phyloP scores from a whole-genome alignment of 163 green algal species.

The Scenedesmus sp. region DNA sequence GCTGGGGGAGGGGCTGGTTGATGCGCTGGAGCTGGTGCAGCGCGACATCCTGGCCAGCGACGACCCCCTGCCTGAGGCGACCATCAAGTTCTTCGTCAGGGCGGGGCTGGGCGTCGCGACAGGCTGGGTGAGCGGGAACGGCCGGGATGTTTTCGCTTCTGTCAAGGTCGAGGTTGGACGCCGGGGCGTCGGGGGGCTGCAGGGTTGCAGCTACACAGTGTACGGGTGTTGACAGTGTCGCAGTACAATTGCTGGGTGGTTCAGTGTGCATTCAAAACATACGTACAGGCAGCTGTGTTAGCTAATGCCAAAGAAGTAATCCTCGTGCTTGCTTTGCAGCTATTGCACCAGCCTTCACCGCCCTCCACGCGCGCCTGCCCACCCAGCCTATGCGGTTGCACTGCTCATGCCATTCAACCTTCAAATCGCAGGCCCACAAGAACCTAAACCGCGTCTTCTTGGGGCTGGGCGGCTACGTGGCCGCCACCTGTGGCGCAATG shows the following conservation, averaged over 20 bases:
- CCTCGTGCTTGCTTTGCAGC: no score
- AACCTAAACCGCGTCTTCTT: constrained; percentile 41
- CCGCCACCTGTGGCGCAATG: constrained; percentile 30
- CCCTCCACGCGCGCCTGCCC: no score
- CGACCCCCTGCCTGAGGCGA: constrained; percentile 33
- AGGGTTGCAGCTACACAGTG: no score
- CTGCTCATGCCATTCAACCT: neutral
- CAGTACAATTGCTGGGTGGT: neutral
- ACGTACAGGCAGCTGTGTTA: no score
- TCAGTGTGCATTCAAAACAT: no score
- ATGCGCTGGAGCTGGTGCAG: neutral
- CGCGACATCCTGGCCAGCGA: neutral
- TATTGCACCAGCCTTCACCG: no score
- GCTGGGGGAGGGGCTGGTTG: neutral
- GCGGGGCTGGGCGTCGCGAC: constrained; percentile 21
- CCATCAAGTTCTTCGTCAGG: constrained; percentile 45
- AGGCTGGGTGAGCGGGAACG: constrained; percentile 14
- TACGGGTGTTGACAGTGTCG: no score
- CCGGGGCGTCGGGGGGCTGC: no score
- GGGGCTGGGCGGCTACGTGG: constrained; percentile 17
- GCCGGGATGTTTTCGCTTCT: neutral
- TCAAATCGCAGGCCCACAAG: constrained; percentile 5
- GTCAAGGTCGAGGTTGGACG: neutral
- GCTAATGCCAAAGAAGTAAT: no score
- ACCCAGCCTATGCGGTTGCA: no score